Base-by-base conservation (phyloP, 2,329 filamentous ascomycete genomes). In the Sporothrix luriei region DNA sequence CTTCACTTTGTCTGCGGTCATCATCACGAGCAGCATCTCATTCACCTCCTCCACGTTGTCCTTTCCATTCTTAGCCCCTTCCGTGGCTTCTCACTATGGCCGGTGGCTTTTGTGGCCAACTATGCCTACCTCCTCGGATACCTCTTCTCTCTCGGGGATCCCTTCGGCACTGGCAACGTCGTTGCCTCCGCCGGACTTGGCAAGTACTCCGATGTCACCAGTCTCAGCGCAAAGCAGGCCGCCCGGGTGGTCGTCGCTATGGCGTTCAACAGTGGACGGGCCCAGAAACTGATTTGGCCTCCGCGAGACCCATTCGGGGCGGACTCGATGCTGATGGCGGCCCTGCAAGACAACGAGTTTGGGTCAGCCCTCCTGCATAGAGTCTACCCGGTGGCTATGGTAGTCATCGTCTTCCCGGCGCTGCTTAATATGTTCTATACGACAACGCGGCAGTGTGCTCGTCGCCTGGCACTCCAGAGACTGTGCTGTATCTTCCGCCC, bases 261-360 rank as follows among this genome's bases (percentile, higher is more conserved):
- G 21, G 71, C 71, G 3, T 73, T 73, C 29, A 52, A 71, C 46
- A 64, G 55, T n/a, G 70, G 71, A 52, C 43, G n/a, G 2, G n/a
- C 43, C 1, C 51, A 29, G 0, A 43, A 55, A 46, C 61, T 71
- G 40, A 13, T 3, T 3, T 71, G 70, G 71, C 70, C 71, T 7
- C 65, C 68, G 1, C 1, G 6, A 40, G 19, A 19, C 2, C 2
- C n/a, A 5, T 3, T 29, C 10, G 19, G 26, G 2, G 24, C 24
- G 3, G 16, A 6, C 29, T 14, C n/a, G 7, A 3, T 6, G 19
- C 16, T 38, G 1, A n/a, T 46, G 1, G 19, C 40, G 1, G 13
- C 57, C 6, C 62, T 65, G 0, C 46, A 54, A 38, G n/a, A 43
- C 29, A 33, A n/a, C 21, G n/a, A 14, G 3, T 29, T 68, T 3